Evolutionary conservation across 2,329 filamentous ascomycete species (phyloP).

Genomic region (Thyridium curvatum): DNA sequence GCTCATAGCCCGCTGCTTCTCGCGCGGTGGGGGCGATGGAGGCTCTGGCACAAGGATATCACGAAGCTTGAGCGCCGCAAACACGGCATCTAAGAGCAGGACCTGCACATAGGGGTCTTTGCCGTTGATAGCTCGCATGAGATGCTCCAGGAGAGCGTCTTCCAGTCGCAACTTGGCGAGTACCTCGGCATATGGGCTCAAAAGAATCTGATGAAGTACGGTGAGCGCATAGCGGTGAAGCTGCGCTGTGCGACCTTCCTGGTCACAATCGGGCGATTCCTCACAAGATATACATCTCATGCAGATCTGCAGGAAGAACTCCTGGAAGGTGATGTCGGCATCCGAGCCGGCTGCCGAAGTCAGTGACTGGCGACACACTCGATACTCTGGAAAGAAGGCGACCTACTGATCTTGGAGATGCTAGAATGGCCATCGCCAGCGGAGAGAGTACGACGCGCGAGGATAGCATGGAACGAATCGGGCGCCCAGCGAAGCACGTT

Average conservation of each 20-base stretch:
- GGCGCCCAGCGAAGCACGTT: conserved; percentile 66
- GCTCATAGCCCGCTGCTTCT: conserved; percentile 38
- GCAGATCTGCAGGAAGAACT: conserved; percentile 61
- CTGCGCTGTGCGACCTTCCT: conserved; percentile 49
- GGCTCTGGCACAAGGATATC: conserved; percentile 35
- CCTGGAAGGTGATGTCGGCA: conserved; percentile 55
- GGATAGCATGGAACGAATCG: conserved; percentile 62
- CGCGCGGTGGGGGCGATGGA: conserved; percentile 27
- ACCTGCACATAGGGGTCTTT: conserved; percentile 69
- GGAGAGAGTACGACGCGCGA: conserved; percentile 56
- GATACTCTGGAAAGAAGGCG: conserved; percentile 1
- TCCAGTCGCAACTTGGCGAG: conserved; percentile 64
- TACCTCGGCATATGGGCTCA: conserved; percentile 53
- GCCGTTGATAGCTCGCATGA: conserved; percentile 53
- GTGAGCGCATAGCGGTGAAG: conserved; percentile 66
- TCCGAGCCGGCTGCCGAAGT: conserved; percentile 41
- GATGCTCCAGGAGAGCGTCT: conserved; percentile 59
- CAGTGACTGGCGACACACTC: conserved; percentile 7
- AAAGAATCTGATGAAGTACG: conserved; percentile 63
- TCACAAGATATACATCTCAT: conserved; percentile 52
- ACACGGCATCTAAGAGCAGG: conserved; percentile 71
- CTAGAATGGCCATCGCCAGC: conserved; percentile 38
- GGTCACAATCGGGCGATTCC: conserved; percentile 23
- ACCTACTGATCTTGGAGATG: conserved; percentile 46
- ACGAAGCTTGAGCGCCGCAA: conserved; percentile 64